Evolutionary conservation across 192 early-diverging fungal species (phyloP), one percentile per base, ranked within the genome.

Genomic region (Entrophospora sp.): DNA sequence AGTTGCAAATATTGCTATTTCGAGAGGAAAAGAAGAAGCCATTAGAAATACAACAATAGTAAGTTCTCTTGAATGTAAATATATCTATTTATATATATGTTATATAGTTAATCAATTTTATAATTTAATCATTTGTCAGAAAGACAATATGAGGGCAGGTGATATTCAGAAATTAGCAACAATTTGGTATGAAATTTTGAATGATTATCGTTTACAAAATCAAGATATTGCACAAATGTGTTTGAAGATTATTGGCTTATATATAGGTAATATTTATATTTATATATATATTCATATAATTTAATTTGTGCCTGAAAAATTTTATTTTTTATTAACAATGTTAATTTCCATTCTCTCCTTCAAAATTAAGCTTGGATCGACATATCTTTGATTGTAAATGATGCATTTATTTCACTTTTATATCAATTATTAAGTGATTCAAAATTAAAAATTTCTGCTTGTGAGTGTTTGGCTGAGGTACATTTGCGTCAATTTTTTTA

Each of bases 61-160:
- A 46, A 38, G 69, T 51, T 46, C 10, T 20, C 5, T 16, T 2
- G 18, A 16, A 34, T 52, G 4, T 6, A 6, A 18, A 18, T n/a
- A 48, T 48, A 7, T 48, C 45, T n/a, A 4, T 35, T 22, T 24
- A 16, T 52, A 16, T 20, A n/a, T 24, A n/a, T 28, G 24, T 57
- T 25, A 3, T 9, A 57, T 57, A n/a, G n/a, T 57, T 13, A 1
- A 8, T 32, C 62, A 45, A 13, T 42, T 46, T 14, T 28, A 18
- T 27, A 56, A 9, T 40, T 35, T 20, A 28, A 46, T 63, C 22
- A 40, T 53, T 40, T 31, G 37, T 18, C 56, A 74, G 71, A 97
- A 97, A 76, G 95, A 97, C 66, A 75, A 77, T 12, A 95, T 97
- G 93, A 82, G 95, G 31, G 80, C 87, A 44, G 78, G 82, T 48